Evolutionary conservation across 345 rosid genomes (phyloP).

Genomic region (Acer yangbiense): DNA sequence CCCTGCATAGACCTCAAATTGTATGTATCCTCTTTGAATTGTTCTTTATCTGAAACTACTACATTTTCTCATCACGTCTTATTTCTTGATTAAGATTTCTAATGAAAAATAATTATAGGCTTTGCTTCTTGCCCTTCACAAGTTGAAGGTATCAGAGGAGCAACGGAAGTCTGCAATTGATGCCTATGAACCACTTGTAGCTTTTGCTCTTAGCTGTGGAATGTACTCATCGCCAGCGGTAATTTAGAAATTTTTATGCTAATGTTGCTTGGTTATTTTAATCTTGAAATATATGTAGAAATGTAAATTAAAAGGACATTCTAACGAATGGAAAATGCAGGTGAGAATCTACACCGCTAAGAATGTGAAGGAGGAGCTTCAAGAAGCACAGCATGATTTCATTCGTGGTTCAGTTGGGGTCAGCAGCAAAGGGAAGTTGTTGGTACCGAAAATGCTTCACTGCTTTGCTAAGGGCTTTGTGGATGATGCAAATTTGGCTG

Average conservation of each 20-base stretch:
- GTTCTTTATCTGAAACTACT: slow-evolving; percentile 11
- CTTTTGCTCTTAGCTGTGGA: slow-evolving; percentile 87
- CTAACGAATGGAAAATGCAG: slow-evolving; percentile 40
- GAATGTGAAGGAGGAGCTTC: slow-evolving; percentile 70
- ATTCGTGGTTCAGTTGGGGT: slow-evolving; percentile 81
- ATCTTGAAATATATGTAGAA: background rate
- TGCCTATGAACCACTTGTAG: slow-evolving; percentile 62
- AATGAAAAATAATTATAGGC: slow-evolving; percentile 47
- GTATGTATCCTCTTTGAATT: slow-evolving; percentile 36
- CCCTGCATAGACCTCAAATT: slow-evolving; percentile 81
- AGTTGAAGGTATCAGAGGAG: slow-evolving; percentile 75
- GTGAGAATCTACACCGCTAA: slow-evolving; percentile 71
- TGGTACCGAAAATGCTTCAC: slow-evolving; percentile 84
- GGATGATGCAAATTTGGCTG: slow-evolving; percentile 69
- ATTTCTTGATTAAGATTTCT: slow-evolving; percentile 12
- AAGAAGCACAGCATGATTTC: slow-evolving; percentile 79
- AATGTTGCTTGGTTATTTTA: background rate
- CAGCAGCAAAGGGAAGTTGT: slow-evolving; percentile 78
- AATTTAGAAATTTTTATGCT: slow-evolving; percentile 17
- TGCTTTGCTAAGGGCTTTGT: slow-evolving; percentile 71
- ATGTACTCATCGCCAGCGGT: slow-evolving; percentile 94
- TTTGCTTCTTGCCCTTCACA: slow-evolving; percentile 83
- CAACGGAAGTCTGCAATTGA: slow-evolving; percentile 62
- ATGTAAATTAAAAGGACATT: background rate
- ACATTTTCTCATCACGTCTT: background rate